Evolutionary conservation across 148 eudicot genomes (phyloP).

Genomic region (Oxyria digyna): DNA sequence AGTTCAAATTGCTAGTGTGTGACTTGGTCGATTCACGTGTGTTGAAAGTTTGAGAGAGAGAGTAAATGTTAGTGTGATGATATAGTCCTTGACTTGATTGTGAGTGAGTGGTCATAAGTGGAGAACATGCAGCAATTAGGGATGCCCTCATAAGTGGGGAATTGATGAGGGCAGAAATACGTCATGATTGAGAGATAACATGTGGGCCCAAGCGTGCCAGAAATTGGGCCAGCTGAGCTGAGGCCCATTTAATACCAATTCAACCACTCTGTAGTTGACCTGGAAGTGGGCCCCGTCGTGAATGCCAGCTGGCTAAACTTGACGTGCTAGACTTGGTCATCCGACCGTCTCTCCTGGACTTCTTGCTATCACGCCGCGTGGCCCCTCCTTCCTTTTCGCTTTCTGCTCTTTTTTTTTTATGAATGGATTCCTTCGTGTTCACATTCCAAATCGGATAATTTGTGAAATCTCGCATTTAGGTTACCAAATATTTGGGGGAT

Average conservation of each 20-base stretch:
- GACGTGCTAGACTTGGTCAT: conserved; percentile 1
- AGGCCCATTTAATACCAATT: not conserved
- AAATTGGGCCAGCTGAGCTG: not conserved
- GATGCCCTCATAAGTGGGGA: not conserved
- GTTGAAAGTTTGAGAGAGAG: no score
- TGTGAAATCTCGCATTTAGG: no score
- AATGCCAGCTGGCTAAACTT: conserved; percentile 1
- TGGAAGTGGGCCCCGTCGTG: not conserved
- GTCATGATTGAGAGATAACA: not conserved
- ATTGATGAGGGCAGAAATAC: not conserved
- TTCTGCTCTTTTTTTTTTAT: not conserved
- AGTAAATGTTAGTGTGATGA: no score
- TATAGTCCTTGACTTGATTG: no score
- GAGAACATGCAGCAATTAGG: not conserved
- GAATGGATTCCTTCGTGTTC: not conserved
- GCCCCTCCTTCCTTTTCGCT: not conserved
- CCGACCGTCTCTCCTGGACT: not conserved
- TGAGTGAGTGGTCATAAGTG: no score
- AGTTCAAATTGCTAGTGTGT: no score
- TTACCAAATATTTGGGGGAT: no score
- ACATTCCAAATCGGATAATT: not conserved
- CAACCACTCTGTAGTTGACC: not conserved
- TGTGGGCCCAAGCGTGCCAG: conserved; percentile 2
- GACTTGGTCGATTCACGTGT: no score
- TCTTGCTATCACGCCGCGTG: not conserved